Evolutionary conservation across 2,329 filamentous ascomycete genomes (phyloP), one percentile per base, ranked within the genome.

Genomic region (Canariomyces notabilis): DNA sequence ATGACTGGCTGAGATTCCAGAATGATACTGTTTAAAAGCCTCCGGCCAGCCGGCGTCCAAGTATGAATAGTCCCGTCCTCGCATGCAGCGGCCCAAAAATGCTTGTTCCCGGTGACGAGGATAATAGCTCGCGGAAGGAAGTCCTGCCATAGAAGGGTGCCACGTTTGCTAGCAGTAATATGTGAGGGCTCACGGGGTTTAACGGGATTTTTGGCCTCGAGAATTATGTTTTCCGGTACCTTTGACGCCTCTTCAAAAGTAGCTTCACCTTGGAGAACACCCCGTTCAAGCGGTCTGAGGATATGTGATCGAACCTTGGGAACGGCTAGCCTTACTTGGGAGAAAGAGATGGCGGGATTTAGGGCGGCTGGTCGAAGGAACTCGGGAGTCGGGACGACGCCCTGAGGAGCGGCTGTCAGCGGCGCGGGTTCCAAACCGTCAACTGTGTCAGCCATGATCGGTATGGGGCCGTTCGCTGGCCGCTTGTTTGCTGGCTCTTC

Each of bases 1-100:
- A 98, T 93, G 23, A 97, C 90, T 1, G 93, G 88, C 59, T 97
- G 90, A 2, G 91, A 83, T 67, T 98, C 93, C 14, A 97, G 71
- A 5, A 96, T 78, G 54, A 96, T 76, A 4, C 90, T 83, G 59
- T 88, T 95, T 45, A 95, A 73, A 18, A 95, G 73, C 42, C 94
- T 80, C 51, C 94, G 81, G 11, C 93, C 93, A 12, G 90, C 89
- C 2, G 91, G 89, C 1, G 90, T 91, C 90, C 93, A 98, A 7
- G 88, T 79, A 61, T 95, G 88, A 6, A 98, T 64, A 15, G 83
- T 88, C 14, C 89, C 93, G 61, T 97, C 93, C 64, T 98, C 93
- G 59, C 90, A 96, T 8, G 87, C 90, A 14, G 85, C 91, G 0
- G 87, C 85, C 87, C 93, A 98, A 62, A 97, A 90, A 56, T 86